Base-by-base conservation (phyloP, 2,329 filamentous ascomycete genomes). In the Beauveria bassiana region DNA sequence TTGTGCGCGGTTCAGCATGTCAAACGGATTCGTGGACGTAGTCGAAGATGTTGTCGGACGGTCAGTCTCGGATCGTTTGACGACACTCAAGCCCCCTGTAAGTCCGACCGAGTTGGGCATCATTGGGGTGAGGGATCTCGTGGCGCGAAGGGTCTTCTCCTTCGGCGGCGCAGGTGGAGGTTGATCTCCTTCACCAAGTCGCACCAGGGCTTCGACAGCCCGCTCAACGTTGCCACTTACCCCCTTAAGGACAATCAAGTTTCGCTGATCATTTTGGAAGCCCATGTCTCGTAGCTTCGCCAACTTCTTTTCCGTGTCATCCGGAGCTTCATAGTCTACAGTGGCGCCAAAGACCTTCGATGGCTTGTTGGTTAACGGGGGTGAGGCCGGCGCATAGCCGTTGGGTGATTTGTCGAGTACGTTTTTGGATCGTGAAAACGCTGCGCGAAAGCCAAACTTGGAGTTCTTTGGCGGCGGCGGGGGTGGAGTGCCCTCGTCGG, bases 271-370 rank as follows among this genome's bases (percentile, higher is more conserved):
- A 70, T 99, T 92, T 4, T 78, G 79, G 69, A 99, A 99, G 0
- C 95, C 95, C 92, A 98, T 96, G 61, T 97, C 92, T 61, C 86
- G 84, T 62, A 99, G 77, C 58, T 85, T 86, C 3, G 80, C 79
- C 71, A 98, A 75, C 72, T 98, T 98, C 55, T 82, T 80, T 49
- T 96, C 91, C 60, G 87, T 81, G 62, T 86, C 86, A 66, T 89
- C 80, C 52, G 71, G 66, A 24, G 69, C 74, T 57, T 81, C 79
- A 51, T 77, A 74, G 45, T 81, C 82, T 28, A 95, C 78, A 52
- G 84, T 86, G 12, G 86, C 85, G 3, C 89, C 89, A 71, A 93
- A 91, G 9, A 84, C 75, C 64, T 82, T 82, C 9, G 88, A 89
- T 6, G 85, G 79, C 70, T 90, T 92, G 70, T 83, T 88, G 31